These are phyloP conservation scores for Fusarium beomiforme DNA, from an alignment of 2,329 filamentous ascomycete species.

Conservation along the genomic window DNA sequence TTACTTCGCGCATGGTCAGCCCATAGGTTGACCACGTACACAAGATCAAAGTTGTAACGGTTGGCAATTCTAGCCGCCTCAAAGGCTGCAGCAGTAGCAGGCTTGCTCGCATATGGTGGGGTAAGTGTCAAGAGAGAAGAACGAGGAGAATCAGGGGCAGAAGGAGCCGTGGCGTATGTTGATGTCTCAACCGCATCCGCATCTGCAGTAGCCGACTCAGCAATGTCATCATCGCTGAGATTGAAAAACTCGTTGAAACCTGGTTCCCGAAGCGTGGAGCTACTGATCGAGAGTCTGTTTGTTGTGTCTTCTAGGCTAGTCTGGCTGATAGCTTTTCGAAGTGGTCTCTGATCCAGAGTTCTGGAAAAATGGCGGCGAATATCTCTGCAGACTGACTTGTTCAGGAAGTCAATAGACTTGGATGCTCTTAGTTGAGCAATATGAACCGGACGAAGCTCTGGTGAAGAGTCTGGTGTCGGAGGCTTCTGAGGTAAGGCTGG, in stretches of 20 bases:
- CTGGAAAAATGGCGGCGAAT: conserved; percentile 43
- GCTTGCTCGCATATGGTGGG: conserved; percentile 55
- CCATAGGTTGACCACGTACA: conserved; percentile 70
- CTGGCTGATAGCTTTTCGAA: conserved; percentile 44
- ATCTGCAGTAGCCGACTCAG: conserved; percentile 52
- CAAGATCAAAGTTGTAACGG: conserved; percentile 66
- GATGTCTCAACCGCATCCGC: conserved; percentile 16
- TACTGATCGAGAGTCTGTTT: conserved; percentile 41
- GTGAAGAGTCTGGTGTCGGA: conserved; percentile 49
- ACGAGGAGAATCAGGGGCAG: conserved; percentile 38
- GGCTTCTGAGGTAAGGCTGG: conserved; percentile 41
- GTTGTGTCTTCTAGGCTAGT: conserved; percentile 46
- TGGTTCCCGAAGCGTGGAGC: conserved; percentile 59
- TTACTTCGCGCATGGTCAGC: conserved; percentile 47
- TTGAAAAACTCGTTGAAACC: conserved; percentile 63
- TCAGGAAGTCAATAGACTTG: conserved; percentile 44
- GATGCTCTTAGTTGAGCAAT: conserved; percentile 43
- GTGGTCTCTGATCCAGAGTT: conserved; percentile 37
- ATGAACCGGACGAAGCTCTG: conserved; percentile 46
- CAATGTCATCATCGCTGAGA: conserved; percentile 67
- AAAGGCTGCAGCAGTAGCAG: conserved; percentile 61
- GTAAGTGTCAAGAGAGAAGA: conserved; percentile 55
- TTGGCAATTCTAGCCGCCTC: conserved; percentile 65
- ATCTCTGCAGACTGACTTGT: conserved; percentile 40
- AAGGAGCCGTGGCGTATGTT: conserved; percentile 31